Conservation (phyloP, 371 early-diverging fungal species). For the Circinella minor region DNA sequence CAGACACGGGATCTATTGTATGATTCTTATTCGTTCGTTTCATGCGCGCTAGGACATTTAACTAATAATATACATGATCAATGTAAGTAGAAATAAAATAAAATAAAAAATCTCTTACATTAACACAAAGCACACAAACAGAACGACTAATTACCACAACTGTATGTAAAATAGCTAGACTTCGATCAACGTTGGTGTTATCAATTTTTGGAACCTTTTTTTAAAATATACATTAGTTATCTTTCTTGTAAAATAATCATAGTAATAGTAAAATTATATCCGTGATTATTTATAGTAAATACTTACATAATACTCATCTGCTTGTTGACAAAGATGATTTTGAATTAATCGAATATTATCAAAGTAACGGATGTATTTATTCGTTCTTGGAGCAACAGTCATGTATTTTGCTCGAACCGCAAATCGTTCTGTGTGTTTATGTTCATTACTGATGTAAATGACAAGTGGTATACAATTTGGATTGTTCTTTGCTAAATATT, state of each 20-base stretch:
- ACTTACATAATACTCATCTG: constrained; percentile 29
- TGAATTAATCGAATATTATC: constrained; percentile 46
- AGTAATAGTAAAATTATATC: no score
- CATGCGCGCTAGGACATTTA: constrained; percentile 29
- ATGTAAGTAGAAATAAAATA: not conserved
- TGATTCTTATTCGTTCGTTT: constrained; percentile 7
- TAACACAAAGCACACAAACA: no score
- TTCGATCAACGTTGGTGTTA: constrained; percentile 46
- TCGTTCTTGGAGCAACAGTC: constrained; percentile 42
- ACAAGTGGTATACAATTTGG: constrained; percentile 13
- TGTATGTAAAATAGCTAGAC: constrained; percentile 40
- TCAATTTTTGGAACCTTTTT: constrained; percentile 39
- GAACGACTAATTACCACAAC: constrained; percentile 27
- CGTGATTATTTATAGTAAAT: no score
- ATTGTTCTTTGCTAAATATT: constrained; percentile 24
- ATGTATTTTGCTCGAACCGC: constrained; percentile 52
- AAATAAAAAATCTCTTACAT: not conserved
- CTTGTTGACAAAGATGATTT: constrained; percentile 34
- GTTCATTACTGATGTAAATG: constrained; percentile 15
- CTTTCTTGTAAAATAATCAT: not conserved
- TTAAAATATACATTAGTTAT: not conserved
- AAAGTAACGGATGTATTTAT: constrained; percentile 46
- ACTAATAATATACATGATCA: constrained; percentile 4
- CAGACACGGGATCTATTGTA: constrained; percentile 16
- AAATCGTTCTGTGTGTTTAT: constrained; percentile 45